Evolutionary conservation across 495 filamentous ascomycete species (phyloP).

Genomic region (Pseudoneurospora amorphoporcata): DNA sequence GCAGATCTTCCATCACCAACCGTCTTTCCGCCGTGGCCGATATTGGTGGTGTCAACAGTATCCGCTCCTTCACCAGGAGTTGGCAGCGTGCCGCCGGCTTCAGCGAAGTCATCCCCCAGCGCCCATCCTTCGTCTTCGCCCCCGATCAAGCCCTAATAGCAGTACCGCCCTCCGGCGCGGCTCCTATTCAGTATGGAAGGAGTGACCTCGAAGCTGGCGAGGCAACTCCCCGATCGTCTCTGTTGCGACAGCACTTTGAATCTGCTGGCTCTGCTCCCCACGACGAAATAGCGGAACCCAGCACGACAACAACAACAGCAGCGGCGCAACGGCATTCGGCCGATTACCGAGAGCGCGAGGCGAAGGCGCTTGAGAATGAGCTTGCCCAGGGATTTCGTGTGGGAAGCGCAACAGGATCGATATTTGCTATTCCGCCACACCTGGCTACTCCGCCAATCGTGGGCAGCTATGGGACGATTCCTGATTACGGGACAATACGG

Average conservation of each 20-base stretch:
- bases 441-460: constrained; percentile 51
- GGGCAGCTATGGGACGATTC: constrained; percentile 55
- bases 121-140: constrained; percentile 56
- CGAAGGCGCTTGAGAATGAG: constrained; percentile 31
- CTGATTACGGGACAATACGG: constrained; percentile 64
- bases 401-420: constrained; percentile 31
- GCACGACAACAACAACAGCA: constrained; percentile 7
- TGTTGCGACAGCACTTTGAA: constrained; percentile 32
- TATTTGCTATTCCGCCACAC: constrained; percentile 53
- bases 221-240: constrained; percentile 24
- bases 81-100: constrained; percentile 91
- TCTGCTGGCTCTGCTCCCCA: constrained; percentile 15
- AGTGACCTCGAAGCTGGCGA: constrained; percentile 25
- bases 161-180: constrained; percentile 13
- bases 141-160: constrained; percentile 32
- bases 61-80: constrained; percentile 87
- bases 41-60: constrained; percentile 83
- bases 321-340: constrained; percentile 1
- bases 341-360: constrained; percentile 28
- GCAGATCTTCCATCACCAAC: constrained; percentile 64
- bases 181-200: constrained; percentile 19
- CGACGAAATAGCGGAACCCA: constrained; percentile 13
- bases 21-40: constrained; percentile 58
- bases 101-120: constrained; percentile 68
- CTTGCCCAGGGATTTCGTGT: constrained; percentile 23